These are phyloP conservation scores for Epichloe festucae DNA, from an alignment of 2,329 filamentous ascomycete genomes.

Conservation along the genomic window DNA sequence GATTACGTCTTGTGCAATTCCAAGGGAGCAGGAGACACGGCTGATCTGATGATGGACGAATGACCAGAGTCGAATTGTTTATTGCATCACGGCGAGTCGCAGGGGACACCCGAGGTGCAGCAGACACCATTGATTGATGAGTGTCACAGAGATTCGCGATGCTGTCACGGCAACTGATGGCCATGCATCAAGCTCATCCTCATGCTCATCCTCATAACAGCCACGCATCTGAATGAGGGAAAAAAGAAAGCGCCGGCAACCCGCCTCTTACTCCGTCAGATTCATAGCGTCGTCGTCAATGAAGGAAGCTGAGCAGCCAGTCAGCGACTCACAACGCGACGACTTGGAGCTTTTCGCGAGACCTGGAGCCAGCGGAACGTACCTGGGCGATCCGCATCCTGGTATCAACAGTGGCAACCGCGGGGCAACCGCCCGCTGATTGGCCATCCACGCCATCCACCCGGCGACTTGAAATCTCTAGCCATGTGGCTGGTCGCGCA, in stretches of 20 bases:
- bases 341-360: slow-evolving; percentile 8
- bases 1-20: not conserved
- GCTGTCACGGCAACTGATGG: not conserved
- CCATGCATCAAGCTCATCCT: not conserved
- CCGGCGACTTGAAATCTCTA: slow-evolving; percentile 9
- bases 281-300: slow-evolving; percentile 3
- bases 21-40: not conserved
- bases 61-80: no score
- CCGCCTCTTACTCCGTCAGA: not conserved
- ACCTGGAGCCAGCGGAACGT: slow-evolving; percentile 8
- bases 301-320: not conserved
- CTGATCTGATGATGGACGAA: no score
- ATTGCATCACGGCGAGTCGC: not conserved
- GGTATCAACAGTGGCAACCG: slow-evolving; percentile 41
- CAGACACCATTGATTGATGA: not conserved
- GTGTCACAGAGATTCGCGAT: not conserved
- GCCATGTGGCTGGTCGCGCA: slow-evolving; percentile 18
- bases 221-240: not conserved
- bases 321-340: slow-evolving; percentile 12
- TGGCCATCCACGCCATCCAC: slow-evolving; percentile 18
- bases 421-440: slow-evolving; percentile 39
- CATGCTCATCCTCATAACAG: no score
- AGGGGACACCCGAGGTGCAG: not conserved
- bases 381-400: slow-evolving; percentile 9
- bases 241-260: not conserved